Evolutionary conservation across 2,329 filamentous ascomycete species (phyloP), one percentile per base, ranked within the genome.

Genomic region (Orbilia ellipsospora): DNA sequence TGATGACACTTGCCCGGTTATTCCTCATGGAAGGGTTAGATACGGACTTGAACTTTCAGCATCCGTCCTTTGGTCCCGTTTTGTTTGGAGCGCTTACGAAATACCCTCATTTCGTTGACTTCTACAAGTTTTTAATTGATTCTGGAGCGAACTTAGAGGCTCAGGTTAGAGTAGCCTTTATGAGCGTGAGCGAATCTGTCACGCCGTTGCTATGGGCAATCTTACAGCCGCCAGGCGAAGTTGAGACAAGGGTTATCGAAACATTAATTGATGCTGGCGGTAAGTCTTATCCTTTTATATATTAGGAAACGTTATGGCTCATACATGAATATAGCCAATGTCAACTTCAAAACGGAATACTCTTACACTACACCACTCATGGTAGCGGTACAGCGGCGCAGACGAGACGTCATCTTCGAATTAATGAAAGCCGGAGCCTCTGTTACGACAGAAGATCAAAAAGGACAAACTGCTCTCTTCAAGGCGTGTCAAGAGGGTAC

Each of bases 381-480:
- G 59, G 72, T 75, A 16, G 72, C 72, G 7, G 72, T 75, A 1
- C 72, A 75, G 16, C 51, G 65, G 1, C 64, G 69, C 6, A 51
- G 64, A n/a, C 51, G 72, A 16, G 72, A 75, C 65, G 40, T 75
- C n/a, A 65, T 75, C 8, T 75, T 75, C 36, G 64, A 75, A 28
- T n/a, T 75, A 12, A 60, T 75, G 23, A 75, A 75, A 61, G 72
- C 72, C 7, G 64, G 64, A 13, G 64, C 64, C 28, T 75, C 72
- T 1, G 64, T 75, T 18, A 51, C 52, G 15, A 59, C 64, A 13
- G 72, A 75, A 56, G 72, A 75, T n/a, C 72, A 75, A 23, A 75
- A 75, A 36, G 72, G 72, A 31, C 64, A 75, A 26, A 75, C 72
- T 1, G 64, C 64, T 10, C 48, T 75, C 7, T 62, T 75, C 52